Conservation (phyloP, 2,329 filamentous ascomycete species). For the Hypoxylon sp. region DNA sequence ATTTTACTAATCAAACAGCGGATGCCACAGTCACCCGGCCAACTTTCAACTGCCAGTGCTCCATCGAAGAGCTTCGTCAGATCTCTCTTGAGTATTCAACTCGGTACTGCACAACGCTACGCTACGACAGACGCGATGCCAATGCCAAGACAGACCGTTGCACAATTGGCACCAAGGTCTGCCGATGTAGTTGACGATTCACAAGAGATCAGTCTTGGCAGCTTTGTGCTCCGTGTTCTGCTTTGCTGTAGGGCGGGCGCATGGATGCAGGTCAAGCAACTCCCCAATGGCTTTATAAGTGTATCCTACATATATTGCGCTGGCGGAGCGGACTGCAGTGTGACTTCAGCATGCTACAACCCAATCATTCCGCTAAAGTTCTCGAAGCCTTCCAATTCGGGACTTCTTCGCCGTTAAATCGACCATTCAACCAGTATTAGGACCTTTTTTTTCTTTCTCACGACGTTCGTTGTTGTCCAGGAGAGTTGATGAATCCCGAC, state of each 20-base stretch:
- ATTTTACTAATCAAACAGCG: constrained; percentile 20
- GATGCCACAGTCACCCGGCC: constrained; percentile 10
- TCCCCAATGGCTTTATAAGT: constrained; percentile 32
- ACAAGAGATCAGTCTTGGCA: constrained; percentile 45
- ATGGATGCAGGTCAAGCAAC: constrained; percentile 47
- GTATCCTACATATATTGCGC: constrained; percentile 32
- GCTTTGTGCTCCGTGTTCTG: constrained; percentile 38
- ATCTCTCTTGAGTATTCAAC: constrained; percentile 33
- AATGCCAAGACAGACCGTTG: constrained; percentile 43
- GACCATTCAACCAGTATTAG: constrained; percentile 44
- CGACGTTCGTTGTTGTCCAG: constrained; percentile 8
- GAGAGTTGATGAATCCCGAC: constrained; percentile 26
- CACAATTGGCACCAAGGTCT: constrained; percentile 43
- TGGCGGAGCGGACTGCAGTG: constrained; percentile 45
- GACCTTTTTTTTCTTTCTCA: constrained; percentile 12
- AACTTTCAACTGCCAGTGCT: constrained; percentile 24
- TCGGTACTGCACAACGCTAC: constrained; percentile 43
- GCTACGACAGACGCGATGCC: constrained; percentile 35
- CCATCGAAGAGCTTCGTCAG: constrained; percentile 40
- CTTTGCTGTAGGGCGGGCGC: constrained; percentile 39
- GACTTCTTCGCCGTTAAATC: constrained; percentile 48
- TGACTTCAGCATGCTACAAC: constrained; percentile 49
- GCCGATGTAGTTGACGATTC: constrained; percentile 45
- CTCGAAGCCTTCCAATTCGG: constrained; percentile 53
- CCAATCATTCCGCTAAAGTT: constrained; percentile 47